Conservation (phyloP, 768 basidiomycete species). For the Boletus eberwhitei region DNA sequence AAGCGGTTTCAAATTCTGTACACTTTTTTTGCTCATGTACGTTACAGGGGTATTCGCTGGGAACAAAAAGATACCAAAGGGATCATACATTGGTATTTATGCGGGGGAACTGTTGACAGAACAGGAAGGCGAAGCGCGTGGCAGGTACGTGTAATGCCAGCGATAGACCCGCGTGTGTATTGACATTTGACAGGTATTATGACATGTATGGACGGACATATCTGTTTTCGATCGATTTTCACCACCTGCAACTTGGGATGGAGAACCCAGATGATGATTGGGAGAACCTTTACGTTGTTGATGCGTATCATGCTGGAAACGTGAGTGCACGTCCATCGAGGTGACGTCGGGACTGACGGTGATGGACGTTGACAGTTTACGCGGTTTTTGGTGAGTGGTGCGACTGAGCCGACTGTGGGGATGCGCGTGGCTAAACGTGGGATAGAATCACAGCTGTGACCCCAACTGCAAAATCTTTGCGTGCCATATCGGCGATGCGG, state of each 20-base stretch:
- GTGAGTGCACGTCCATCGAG: constrained; percentile 41
- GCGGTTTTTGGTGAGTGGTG: constrained; percentile 68
- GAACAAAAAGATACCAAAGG: constrained; percentile 56
- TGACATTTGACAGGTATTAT: constrained; percentile 51
- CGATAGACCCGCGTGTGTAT: neutral
- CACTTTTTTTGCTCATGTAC: neutral
- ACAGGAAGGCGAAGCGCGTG: constrained; percentile 61
- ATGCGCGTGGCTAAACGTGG: neutral
- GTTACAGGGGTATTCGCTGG: constrained; percentile 67
- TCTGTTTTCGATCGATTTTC: constrained; percentile 80
- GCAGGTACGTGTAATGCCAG: constrained; percentile 44
- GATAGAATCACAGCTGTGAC: constrained; percentile 87
- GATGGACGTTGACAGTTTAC: constrained; percentile 63
- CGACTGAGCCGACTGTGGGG: neutral
- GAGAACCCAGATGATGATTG: constrained; percentile 21
- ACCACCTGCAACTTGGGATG: constrained; percentile 47
- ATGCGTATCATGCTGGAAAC: constrained; percentile 87
- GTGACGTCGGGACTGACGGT: neutral
- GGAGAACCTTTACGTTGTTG: constrained; percentile 54
- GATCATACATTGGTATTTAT: constrained; percentile 81
- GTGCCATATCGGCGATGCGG: constrained; percentile 75
- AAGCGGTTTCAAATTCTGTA: constrained; percentile 11
- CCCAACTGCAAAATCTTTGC: constrained; percentile 76
- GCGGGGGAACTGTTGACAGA: constrained; percentile 80
- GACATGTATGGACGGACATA: constrained; percentile 74